Conservation (phyloP, 768 basidiomycete genomes). For the Sistotremastrum suecicum region DNA sequence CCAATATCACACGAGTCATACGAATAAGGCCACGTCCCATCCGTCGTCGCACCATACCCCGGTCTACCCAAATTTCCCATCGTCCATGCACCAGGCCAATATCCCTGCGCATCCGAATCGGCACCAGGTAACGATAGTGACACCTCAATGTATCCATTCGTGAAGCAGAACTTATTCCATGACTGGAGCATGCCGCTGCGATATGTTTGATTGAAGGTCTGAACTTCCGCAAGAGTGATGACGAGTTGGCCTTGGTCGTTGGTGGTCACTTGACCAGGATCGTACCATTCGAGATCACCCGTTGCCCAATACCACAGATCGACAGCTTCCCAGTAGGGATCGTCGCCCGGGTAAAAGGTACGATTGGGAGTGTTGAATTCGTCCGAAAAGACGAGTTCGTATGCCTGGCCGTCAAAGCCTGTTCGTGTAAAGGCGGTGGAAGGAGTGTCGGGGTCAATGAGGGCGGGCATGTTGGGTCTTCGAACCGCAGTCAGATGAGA, state of each 20-base stretch:
- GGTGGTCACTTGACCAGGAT: constrained; percentile 53
- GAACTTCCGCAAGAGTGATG: constrained; percentile 48
- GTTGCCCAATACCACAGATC: constrained; percentile 65
- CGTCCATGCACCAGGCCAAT: constrained; percentile 80
- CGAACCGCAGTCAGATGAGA: constrained; percentile 2
- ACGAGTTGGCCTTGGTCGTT: constrained; percentile 42
- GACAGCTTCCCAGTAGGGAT: constrained; percentile 58
- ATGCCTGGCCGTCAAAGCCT: constrained; percentile 59
- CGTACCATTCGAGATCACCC: constrained; percentile 64
- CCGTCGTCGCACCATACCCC: constrained; percentile 66
- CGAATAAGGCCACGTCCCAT: constrained; percentile 78
- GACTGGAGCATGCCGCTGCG: constrained; percentile 70
- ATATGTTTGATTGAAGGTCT: constrained; percentile 34
- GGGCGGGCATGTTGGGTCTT: constrained; percentile 31
- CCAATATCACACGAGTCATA: constrained; percentile 46
- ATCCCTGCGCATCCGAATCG: constrained; percentile 32
- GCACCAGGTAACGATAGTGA: constrained; percentile 44
- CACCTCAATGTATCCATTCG: constrained; percentile 53
- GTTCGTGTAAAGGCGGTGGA: constrained; percentile 37
- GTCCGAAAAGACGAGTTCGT: constrained; percentile 66
- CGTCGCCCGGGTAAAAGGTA: constrained; percentile 56
- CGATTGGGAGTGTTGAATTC: constrained; percentile 69
- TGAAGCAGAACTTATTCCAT: constrained; percentile 75
- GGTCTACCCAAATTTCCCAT: constrained; percentile 80
- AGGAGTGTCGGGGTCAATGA: constrained; percentile 67